phyloP scores from a whole-genome alignment of 129 eudicot species.

The Apium graveolens region DNA sequence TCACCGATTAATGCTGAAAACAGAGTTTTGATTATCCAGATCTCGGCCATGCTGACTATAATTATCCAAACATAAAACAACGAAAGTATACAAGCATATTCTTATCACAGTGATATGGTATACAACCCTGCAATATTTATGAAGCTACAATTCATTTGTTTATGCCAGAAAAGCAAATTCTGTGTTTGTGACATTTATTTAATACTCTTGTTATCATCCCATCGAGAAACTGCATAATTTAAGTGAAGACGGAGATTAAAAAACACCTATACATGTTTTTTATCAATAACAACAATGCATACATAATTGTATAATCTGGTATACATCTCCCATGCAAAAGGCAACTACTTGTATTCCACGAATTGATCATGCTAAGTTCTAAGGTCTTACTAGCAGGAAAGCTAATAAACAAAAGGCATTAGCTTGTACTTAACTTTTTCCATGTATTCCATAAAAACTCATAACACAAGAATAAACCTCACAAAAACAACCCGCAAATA shows the following conservation, averaged over 20 bases:
- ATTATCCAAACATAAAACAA: background rate
- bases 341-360: constrained; percentile 21
- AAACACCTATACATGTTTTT: constrained; percentile 1
- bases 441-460: no score
- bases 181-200: background rate
- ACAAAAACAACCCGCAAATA: no score
- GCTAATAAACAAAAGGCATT: constrained; percentile 78
- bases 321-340: constrained; percentile 10
- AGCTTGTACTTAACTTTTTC: constrained; percentile 67
- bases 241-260: background rate
- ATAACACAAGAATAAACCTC: no score
- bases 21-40: background rate
- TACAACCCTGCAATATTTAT: background rate
- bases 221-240: background rate
- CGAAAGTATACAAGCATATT: background rate
- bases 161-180: background rate
- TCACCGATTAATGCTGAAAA: background rate
- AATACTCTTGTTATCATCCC: background rate
- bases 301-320: constrained; percentile 9
- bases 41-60: background rate
- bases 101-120: background rate
- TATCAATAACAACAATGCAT: background rate
- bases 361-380: background rate
- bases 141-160: no score
- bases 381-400: background rate